Base-by-base conservation (phyloP, 768 basidiomycete species). In the Steccherinum ochraceum region DNA sequence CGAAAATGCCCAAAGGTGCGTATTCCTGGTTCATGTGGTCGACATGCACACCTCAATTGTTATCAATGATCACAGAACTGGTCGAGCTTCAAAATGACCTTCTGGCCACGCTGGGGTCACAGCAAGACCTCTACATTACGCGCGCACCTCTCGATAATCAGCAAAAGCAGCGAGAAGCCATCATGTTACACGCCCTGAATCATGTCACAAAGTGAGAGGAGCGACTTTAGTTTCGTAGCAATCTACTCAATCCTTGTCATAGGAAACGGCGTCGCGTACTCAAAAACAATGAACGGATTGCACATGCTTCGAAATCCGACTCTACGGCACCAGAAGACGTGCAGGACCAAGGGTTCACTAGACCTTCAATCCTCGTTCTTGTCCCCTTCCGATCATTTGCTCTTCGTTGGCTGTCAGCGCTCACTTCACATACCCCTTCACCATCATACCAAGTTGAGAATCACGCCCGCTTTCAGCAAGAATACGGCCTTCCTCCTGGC, bases 271-370 rank as follows among this genome's bases (percentile, higher is more conserved):
- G 89, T 16, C 79, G 81, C 7, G 78, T 99, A 26, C 73, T 97
- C 2, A 94, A 94, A 67, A 97, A 94, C 67, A 98, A 97, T 60
- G 92, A 95, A 56, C 88, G 87, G 39, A 75, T 97, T n/a, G 76
- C 88, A 0, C 79, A 84, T 56, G 81, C 83, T 10, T 67, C 76
- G 10, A 85, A 89, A 65, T 64, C 75, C 1, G 70, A 75, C 30
- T 68, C 70, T 5, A 72, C 80, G 20, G 74, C 79, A 2, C 83
- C 84, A 2, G 81, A 85, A 67, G 83, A 90, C 53, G 77, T 89
- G 12, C 90, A 91, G 69, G 96, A 99, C 63, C 96, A 98, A 76
- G 95, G 95, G 23, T 98, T 97, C 69, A 96, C 94, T 5, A 88
- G 96, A 4, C 95, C 96, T 10, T 93, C 95, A 18, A 74, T 95